Evolutionary conservation across 495 filamentous ascomycete genomes (phyloP), one percentile per base, ranked within the genome.

Genomic region (Penicillium bialowiezense): DNA sequence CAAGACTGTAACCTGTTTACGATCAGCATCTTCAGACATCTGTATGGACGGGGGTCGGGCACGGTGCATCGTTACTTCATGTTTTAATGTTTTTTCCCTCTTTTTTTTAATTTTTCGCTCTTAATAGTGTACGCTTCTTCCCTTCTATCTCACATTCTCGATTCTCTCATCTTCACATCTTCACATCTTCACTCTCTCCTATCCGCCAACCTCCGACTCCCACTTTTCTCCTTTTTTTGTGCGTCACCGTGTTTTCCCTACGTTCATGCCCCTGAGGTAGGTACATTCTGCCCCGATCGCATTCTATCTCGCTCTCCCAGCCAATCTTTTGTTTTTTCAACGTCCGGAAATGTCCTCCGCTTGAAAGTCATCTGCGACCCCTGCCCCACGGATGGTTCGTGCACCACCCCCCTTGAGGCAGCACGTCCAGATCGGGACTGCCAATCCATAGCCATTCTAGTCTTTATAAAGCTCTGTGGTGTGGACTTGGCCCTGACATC

Each of bases 1-100:
- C 3, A 26, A n/a, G n/a, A n/a, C n/a, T n/a, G n/a, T n/a, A n/a
- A n/a, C n/a, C n/a, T n/a, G n/a, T n/a, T 8, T 8, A 26, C 48
- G 48, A 50, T 50, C 48, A 31, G 47, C 47, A 50, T 51, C 48
- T 51, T 51, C 48, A 51, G 20, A 50, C 40, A 42, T 35, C 47
- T 47, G 23, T 47, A 47, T 37, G 23, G 29, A 26, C n/a, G n/a
- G n/a, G n/a, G 20, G 17, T 19, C 10, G 33, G 33, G 37, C 37
- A 49, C 35, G 39, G 50, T 32, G 39, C 32, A 32, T 52, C 20
- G 41, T 37, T 33, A 33, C 31, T 37, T 28, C 24, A n/a, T 47
- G 46, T 43, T 31, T 46, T 17, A 29, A 38, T 10, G n/a, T 26
- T 48, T 40, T 19, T 21, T 39, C 17, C 47, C 39, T 32, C 43